Percentiles rank a stretch among this genome's conserved stretches.
Evolutionary conservation across 2,329 filamentous ascomycete genomes (phyloP).

Genomic region (Magnaporthiopsis poae): DNA sequence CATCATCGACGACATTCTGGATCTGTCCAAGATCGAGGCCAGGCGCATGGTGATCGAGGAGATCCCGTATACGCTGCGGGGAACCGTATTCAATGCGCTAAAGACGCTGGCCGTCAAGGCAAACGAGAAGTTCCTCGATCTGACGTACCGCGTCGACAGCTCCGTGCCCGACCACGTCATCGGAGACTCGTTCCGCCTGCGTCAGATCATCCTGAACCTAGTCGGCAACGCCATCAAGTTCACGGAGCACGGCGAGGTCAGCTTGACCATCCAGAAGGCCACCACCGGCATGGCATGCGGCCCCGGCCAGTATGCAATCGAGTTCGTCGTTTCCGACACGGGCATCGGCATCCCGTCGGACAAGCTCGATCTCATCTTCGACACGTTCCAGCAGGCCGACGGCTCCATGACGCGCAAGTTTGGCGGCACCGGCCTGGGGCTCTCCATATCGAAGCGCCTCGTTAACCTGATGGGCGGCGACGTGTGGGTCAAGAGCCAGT

Average conservation of each 20-base stretch:
- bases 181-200: slow-evolving; percentile 88
- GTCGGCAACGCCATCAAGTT: slow-evolving; percentile 99
- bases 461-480: slow-evolving; percentile 95
- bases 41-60: slow-evolving; percentile 97
- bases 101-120: slow-evolving; percentile 96
- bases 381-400: slow-evolving; percentile 97
- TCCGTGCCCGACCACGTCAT: slow-evolving; percentile 91
- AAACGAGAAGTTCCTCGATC: slow-evolving; percentile 85
- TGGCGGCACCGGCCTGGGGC: slow-evolving; percentile 82
- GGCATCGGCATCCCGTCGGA: slow-evolving; percentile 93
- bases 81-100: slow-evolving; percentile 91
- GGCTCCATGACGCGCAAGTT: slow-evolving; percentile 94
- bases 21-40: slow-evolving; percentile 77
- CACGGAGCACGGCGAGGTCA: slow-evolving; percentile 91
- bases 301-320: slow-evolving; percentile 76
- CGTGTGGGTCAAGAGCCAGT: slow-evolving; percentile 89
- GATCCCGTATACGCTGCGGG: slow-evolving; percentile 87
- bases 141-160: slow-evolving; percentile 88
- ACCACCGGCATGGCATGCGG: slow-evolving; percentile 45
- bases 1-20: slow-evolving; percentile 80
- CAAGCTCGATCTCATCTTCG: slow-evolving; percentile 94
- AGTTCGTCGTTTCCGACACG: slow-evolving; percentile 91
- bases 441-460: slow-evolving; percentile 89
- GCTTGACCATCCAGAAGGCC: slow-evolving; percentile 73
- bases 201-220: slow-evolving; percentile 93